Percentiles rank a stretch among this genome's conserved stretches.
Conservation (phyloP, 2,329 filamentous ascomycete genomes). For the Colletotrichum neosansevieriae region DNA sequence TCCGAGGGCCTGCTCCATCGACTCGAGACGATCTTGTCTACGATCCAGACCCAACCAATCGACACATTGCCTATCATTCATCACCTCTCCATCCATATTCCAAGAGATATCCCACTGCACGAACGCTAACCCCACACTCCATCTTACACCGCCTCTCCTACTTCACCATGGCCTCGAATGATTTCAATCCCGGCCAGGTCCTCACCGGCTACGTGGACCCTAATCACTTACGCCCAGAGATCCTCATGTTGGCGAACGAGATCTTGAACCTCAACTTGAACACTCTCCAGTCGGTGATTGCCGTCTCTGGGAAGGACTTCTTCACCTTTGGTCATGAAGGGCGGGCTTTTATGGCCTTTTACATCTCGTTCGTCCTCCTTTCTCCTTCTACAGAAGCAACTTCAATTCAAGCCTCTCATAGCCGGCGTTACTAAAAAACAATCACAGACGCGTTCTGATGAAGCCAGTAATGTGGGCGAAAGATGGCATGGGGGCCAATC, state of each 20-base stretch:
- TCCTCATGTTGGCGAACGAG: slow-evolving; percentile 25
- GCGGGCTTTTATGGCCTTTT: slow-evolving; percentile 32
- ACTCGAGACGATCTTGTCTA: background rate
- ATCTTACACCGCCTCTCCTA: slow-evolving; percentile 8
- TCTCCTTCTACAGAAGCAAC: too few species aligned
- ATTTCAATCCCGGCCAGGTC: slow-evolving; percentile 32
- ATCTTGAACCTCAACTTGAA: slow-evolving; percentile 34
- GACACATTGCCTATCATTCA: background rate
- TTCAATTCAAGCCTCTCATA: too few species aligned
- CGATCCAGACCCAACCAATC: background rate
- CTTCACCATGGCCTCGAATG: slow-evolving; percentile 18
- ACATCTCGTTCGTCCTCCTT: slow-evolving; percentile 24
- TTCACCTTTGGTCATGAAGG: slow-evolving; percentile 29
- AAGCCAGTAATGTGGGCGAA: slow-evolving; percentile 37
- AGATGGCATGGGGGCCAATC: slow-evolving; percentile 25
- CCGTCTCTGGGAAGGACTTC: slow-evolving; percentile 29
- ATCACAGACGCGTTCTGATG: slow-evolving; percentile 18
- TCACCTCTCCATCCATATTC: background rate
- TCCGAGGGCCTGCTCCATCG: background rate
- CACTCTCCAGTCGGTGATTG: slow-evolving; percentile 30
- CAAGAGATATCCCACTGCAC: background rate
- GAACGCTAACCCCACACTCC: background rate
- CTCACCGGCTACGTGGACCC: slow-evolving; percentile 31
- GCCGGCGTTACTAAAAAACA: background rate
- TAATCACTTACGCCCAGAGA: slow-evolving; percentile 17